Base-by-base conservation (phyloP, 164 flowering plant genomes). In the Annona squamosa region DNA sequence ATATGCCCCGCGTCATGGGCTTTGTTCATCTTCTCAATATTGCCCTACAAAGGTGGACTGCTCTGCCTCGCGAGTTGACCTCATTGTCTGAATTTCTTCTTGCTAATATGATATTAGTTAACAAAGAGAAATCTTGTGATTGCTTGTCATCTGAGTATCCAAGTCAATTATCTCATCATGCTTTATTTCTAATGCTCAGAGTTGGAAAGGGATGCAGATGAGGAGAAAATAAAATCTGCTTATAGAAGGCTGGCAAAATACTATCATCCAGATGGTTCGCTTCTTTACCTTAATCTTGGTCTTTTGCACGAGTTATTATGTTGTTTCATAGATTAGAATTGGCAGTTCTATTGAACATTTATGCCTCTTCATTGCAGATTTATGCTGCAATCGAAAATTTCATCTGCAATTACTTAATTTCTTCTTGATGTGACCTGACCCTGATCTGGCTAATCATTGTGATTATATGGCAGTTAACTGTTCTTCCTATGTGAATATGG, bases 201-300 rank as follows among this genome's bases (percentile, higher is more conserved):
- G 75, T 73, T 95, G 74, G 97, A 92, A 72, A 80, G 91, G 76
- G 92, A 88, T 81, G 99, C 98, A 66, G 92, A 90, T 84, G 99
- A 90, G 13, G 97, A 95, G 76, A 81, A 86, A 77, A 91, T 95
- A 72, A 95, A 95, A 82, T 46, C 82, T 69, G 86, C 99, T 3
- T 95, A 95, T 72, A 82, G 99, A 79, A 89, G 97, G 44, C 85
- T 95, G 81, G 99, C 94, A 71, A 92, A 95, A 80, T 92, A 76
- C 65, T 95, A 92, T 81, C 99, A 95, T 73, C 98, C 99, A n/a
- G 99, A 95, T 90, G 99, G 99, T 95, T 81, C 57, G 88, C 81
- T 71, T 71, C 82, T 77, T 62, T 63, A 65, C 72, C 79, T 73
- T 44, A 0, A 37, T 13, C 44, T 37, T 71, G 66, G 52, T 52